Base-by-base conservation (phyloP, 2,329 filamentous ascomycete genomes). In the Penicillium concentricum region DNA sequence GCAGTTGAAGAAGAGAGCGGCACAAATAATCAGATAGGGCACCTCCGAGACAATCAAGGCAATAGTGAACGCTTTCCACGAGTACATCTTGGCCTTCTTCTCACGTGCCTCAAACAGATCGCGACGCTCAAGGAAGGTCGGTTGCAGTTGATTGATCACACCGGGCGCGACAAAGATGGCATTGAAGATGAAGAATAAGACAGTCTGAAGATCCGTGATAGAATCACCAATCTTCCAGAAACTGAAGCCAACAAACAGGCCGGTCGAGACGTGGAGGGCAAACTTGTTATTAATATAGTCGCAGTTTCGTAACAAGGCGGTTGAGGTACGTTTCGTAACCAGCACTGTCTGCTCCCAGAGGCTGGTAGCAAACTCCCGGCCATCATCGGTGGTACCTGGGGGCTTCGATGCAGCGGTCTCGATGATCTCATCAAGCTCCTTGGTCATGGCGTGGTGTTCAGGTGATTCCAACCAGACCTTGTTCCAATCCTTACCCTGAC, bases 51-150 rank as follows among this genome's bases (percentile, higher is more conserved):
- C 76, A 5, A 91, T 79, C 57, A 88, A 84, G 0, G 87, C 87
- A 0, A 87, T 87, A 56, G 82, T 83, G 68, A 91, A 91, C 0
- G 88, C 86, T n/a, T 85, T 74, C 85, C 88, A 91, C 26, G 85
- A 85, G 72, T 92, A 92, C 62, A 90, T 90, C 26, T 87, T 82
- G 0, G 84, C 87, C 3, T 88, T 88, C 10, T 87, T 81, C 69
- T 92, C 89, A 26, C 89, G 82, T 0, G 69, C 60, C 9, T 88
- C 82, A 81, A 87, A 92, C 8, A 92, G 78, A 0, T 82, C 82
- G 68, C 88, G 83, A 65, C 79, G 81, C 66, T 90, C 90, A 63
- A 92, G 83, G 58, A 91, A 82, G 7, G 87, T 86, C 0, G 88
- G 85, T 0, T 88, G 86, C 42, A 91, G 75, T 22, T 76, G 74